These are phyloP conservation scores for Exophiala xenobiotica DNA, from an alignment of 2,329 filamentous ascomycete species.

Conservation along the genomic window DNA sequence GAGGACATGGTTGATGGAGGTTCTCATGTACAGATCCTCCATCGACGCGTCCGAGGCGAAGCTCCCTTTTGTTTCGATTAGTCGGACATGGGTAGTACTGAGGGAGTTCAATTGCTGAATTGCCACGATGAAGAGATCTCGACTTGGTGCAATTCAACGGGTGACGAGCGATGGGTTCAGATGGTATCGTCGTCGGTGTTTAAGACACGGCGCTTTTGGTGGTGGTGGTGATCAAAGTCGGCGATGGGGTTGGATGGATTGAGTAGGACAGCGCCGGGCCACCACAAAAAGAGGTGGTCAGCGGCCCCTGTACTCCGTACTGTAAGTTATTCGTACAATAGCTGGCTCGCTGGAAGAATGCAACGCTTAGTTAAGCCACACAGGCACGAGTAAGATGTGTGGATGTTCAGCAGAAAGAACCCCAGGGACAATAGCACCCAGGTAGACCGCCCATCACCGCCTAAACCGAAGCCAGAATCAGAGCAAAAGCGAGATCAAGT, in stretches of 20 bases:
- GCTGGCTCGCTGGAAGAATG: not conserved
- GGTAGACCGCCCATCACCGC: too few relatives aligned
- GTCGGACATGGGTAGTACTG: too few relatives aligned
- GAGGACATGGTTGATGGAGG: conserved; percentile 16
- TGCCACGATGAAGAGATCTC: too few relatives aligned
- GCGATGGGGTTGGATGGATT: not conserved
- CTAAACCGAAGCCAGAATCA: not conserved
- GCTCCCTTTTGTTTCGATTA: conserved; percentile 1
- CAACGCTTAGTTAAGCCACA: conserved; percentile 1
- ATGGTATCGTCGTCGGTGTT: too few relatives aligned
- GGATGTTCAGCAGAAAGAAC: not conserved
- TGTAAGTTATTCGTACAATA: not conserved
- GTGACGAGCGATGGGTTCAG: too few relatives aligned
- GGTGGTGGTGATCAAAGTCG: not conserved
- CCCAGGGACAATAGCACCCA: too few relatives aligned
- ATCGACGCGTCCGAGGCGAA: conserved; percentile 21
- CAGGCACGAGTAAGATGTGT: too few relatives aligned
- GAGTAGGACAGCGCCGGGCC: not conserved
- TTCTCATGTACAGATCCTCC: conserved; percentile 12
- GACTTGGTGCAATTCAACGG: too few relatives aligned
- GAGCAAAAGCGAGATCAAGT: not conserved
- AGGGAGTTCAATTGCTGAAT: too few relatives aligned
- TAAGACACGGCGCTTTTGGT: too few relatives aligned
- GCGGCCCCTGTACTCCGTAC: not conserved
- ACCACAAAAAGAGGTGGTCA: not conserved